Base-by-base conservation (phyloP, 192 early-diverging fungal genomes). In the Gigaspora rosea region DNA sequence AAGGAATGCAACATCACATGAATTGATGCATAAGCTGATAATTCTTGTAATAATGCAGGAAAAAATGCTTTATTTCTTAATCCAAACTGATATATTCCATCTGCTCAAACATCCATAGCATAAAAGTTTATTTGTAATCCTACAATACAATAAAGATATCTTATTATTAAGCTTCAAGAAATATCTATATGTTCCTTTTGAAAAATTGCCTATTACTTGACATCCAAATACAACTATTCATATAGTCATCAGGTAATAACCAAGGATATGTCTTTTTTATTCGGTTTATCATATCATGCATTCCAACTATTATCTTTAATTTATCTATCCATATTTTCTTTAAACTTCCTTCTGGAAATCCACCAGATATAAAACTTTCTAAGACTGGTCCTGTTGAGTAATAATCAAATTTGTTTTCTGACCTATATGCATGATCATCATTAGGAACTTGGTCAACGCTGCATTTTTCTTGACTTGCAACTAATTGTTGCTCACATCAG, bases 71-170 rank as follows among this genome's bases (percentile, higher is more conserved):
- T 77, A 32, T 77, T 63, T 51, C 67, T 51, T 33, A 77, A 51
- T 64, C 63, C 48, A 35, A 77, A 65, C 35, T 22, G 48, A 77
- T 54, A 77, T 18, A 77, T 65, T 41, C 75, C 63, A 36, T 48
- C 46, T 36, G 41, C n/a, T 22, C 61, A 22, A 20, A 77, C n/a
- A 68, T 77, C 75, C 64, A 77, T 77, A 20, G 64, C 64, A 68
- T 77, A 77, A 56, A 77, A 49, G 32, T 65, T 64, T 32, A 77
- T 67, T n/a, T 77, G 64, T 57, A 64, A 56, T 32, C 63, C 75
- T 77, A 49, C 13, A 27, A 67, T 52, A 36, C 10, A 77, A 77
- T 47, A 75, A 75, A n/a, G 1, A 18, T 16, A 15, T 63, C 8
- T 61, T 75, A 27, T 13, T 7, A 65, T 20, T 51, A 13, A 32